Evolutionary conservation across 495 filamentous ascomycete genomes (phyloP).

Genomic region (Pyrenula massariospora): DNA sequence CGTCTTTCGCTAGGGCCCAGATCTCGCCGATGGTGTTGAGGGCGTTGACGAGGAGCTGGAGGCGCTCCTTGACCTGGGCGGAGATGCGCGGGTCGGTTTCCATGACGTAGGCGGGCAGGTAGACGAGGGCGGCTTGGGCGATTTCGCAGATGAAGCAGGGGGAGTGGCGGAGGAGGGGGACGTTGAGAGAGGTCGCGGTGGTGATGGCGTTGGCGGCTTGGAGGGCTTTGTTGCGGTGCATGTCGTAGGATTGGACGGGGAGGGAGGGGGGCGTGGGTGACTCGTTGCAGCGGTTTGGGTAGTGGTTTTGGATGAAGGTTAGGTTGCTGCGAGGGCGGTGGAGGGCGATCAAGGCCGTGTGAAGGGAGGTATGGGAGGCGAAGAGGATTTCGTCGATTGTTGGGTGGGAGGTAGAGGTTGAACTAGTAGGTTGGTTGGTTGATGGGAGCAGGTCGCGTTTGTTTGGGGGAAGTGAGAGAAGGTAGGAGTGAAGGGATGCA

Average conservation of each 20-base stretch:
- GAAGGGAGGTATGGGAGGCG: conserved; percentile 28
- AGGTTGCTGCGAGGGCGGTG: conserved; percentile 27
- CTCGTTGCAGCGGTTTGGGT: conserved; percentile 19
- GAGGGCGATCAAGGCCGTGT: conserved; percentile 28
- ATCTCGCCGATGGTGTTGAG: not conserved
- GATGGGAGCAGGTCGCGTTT: not conserved
- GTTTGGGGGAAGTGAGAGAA: not conserved
- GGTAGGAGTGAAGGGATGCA: not conserved
- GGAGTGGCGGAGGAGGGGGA: not conserved
- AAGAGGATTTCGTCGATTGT: conserved; percentile 33
- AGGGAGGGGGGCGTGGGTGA: conserved; percentile 16
- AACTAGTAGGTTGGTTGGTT: not conserved
- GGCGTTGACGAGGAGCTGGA: not conserved
- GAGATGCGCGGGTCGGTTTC: not conserved
- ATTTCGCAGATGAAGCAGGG: not conserved
- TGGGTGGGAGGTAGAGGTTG: not conserved
- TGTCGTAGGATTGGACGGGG: conserved; percentile 22
- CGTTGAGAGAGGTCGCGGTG: not conserved
- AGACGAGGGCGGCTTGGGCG: not conserved
- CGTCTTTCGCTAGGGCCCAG: not conserved
- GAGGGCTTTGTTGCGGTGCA: conserved; percentile 31
- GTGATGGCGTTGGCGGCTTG: conserved; percentile 20
- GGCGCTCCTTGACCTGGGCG: not conserved
- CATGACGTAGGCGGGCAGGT: not conserved
- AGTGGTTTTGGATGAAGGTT: conserved; percentile 16